Conservation (phyloP, 768 basidiomycete genomes). For the Rhodosporidiobolus odoratus region DNA sequence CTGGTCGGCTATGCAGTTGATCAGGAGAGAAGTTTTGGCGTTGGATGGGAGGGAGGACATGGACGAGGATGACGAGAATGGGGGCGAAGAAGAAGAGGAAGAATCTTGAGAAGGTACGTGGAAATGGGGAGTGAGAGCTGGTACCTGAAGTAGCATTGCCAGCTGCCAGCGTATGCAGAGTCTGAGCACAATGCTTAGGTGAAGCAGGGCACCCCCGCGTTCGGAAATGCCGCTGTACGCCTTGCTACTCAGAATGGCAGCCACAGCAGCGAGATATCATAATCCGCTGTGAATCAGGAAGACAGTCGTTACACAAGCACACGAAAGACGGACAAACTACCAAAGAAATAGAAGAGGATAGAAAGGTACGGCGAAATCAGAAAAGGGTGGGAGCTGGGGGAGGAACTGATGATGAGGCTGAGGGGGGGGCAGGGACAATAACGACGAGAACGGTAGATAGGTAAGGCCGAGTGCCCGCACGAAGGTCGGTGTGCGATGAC, state of each 20-base stretch:
- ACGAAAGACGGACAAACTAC: background rate
- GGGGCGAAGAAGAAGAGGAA: background rate
- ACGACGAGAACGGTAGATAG: background rate
- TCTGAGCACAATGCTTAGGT: no score
- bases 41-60: conserved; percentile 23
- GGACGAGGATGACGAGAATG: background rate
- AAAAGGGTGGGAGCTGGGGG: background rate
- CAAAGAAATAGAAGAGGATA: background rate
- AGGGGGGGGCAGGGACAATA: background rate
- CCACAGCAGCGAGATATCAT: background rate
- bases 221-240: no score
- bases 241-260: no score
- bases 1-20: conserved; percentile 4
- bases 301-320: background rate
- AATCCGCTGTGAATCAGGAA: background rate
- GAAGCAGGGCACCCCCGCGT: no score
- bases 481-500: background rate
- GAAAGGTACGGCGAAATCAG: background rate
- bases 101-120: background rate
- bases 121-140: background rate
- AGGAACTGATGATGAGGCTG: background rate
- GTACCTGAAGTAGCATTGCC: background rate
- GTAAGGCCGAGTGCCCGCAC: background rate
- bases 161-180: background rate
- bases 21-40: conserved; percentile 22